A percentile compares a stretch with the other conserved stretches of the same genome.
These are phyloP conservation scores for Pseudocercospora musae DNA, from an alignment of 2,329 filamentous ascomycete genomes.

Conservation along the genomic window DNA sequence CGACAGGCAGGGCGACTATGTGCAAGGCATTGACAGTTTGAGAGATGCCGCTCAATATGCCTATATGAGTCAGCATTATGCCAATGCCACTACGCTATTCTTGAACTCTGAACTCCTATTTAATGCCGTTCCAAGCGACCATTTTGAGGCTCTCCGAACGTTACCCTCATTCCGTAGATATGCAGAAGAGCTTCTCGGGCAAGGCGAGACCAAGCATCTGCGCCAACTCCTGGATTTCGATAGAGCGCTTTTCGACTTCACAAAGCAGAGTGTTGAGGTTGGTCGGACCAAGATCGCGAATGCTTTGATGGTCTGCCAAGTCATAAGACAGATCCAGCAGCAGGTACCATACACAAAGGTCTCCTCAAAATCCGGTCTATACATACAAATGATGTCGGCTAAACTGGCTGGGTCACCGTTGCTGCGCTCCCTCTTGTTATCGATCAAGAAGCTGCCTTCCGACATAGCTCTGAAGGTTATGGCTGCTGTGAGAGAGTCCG, in stretches of 20 bases:
- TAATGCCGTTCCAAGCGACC: slow-evolving; percentile 53
- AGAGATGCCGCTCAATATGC: slow-evolving; percentile 63
- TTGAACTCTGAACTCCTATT: slow-evolving; percentile 40
- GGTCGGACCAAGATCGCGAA: slow-evolving; percentile 41
- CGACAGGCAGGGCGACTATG: slow-evolving; percentile 71
- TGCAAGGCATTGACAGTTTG: slow-evolving; percentile 71
- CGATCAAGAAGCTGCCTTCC: slow-evolving; percentile 60
- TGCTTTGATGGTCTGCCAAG: slow-evolving; percentile 39
- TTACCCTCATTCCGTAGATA: slow-evolving; percentile 63
- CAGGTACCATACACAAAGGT: slow-evolving; percentile 37
- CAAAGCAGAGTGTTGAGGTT: slow-evolving; percentile 35
- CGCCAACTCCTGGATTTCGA: slow-evolving; percentile 60
- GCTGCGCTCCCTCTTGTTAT: slow-evolving; percentile 54
- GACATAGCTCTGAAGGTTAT: slow-evolving; percentile 49
- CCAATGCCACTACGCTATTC: slow-evolving; percentile 69
- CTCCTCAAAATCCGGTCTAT: slow-evolving; percentile 49
- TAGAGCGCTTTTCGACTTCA: slow-evolving; percentile 49
- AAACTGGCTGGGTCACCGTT: slow-evolving; percentile 53
- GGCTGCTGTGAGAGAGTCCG: slow-evolving; percentile 6
- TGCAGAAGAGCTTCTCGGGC: slow-evolving; percentile 28
- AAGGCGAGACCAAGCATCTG: slow-evolving; percentile 36
- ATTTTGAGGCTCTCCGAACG: slow-evolving; percentile 65
- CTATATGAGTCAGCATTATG: slow-evolving; percentile 84
- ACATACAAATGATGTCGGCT: slow-evolving; percentile 58
- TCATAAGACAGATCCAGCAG: slow-evolving; percentile 39